phyloP scores from a whole-genome alignment of 768 basidiomycete genomes.

The Mycena venus region DNA sequence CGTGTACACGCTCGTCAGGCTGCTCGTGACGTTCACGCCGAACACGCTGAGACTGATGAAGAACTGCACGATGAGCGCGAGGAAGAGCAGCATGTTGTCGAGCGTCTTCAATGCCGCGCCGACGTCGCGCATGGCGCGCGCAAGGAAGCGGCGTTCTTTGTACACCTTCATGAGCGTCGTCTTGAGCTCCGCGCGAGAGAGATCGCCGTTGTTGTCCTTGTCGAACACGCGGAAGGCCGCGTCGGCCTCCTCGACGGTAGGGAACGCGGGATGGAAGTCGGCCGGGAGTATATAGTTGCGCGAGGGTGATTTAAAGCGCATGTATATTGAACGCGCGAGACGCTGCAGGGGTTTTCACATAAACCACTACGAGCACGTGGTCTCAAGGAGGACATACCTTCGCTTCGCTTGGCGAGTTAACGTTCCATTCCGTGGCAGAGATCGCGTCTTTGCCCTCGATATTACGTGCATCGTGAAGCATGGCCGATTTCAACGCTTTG shows the following conservation, averaged over 20 bases:
- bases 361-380: background rate
- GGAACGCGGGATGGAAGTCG: slow-evolving; percentile 81
- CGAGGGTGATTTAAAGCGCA: slow-evolving; percentile 66
- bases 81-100: slow-evolving; percentile 71
- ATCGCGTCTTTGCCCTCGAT: slow-evolving; percentile 63
- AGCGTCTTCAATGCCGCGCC: slow-evolving; percentile 75
- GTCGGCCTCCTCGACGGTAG: slow-evolving; percentile 66
- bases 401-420: slow-evolving; percentile 73
- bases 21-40: slow-evolving; percentile 73
- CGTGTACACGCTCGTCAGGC: slow-evolving; percentile 80
- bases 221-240: slow-evolving; percentile 84
- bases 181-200: slow-evolving; percentile 84
- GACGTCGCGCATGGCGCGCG: slow-evolving; percentile 83
- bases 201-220: slow-evolving; percentile 81
- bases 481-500: slow-evolving; percentile 74
- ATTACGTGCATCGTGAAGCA: slow-evolving; percentile 84
- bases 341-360: slow-evolving; percentile 53
- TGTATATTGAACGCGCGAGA: slow-evolving; percentile 77
- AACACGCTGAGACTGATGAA: slow-evolving; percentile 83
- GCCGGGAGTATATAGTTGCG: slow-evolving; percentile 73
- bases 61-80: slow-evolving; percentile 75
- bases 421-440: slow-evolving; percentile 62
- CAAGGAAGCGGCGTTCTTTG: slow-evolving; percentile 83
- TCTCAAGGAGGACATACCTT: slow-evolving; percentile 63
- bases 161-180: slow-evolving; percentile 76